Percentiles rank a stretch among this genome's conserved stretches.
These are phyloP conservation scores for Suillus subaureus DNA, from an alignment of 768 basidiomycete genomes.

Conservation along the genomic window DNA sequence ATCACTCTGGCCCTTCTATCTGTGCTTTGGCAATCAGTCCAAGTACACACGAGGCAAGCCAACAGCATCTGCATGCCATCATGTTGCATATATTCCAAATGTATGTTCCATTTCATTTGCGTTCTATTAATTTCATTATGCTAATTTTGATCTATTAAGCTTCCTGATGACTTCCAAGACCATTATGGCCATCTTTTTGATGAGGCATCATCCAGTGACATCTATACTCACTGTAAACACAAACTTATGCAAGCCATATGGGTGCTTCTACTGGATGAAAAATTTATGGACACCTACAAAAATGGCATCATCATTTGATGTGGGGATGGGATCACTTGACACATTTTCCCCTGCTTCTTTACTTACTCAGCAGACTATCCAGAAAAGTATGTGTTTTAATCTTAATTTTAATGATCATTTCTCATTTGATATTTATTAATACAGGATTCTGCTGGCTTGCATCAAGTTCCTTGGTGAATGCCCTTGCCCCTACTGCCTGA, in stretches of 20 bases:
- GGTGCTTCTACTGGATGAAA: constrained; percentile 17
- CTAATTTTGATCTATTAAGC: background rate
- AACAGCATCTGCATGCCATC: constrained; percentile 13
- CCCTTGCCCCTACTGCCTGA: too few relatives aligned
- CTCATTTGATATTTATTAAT: background rate
- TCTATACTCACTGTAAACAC: constrained; percentile 21
- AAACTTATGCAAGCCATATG: constrained; percentile 23
- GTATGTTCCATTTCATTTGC: background rate
- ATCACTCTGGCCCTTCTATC: constrained; percentile 20
- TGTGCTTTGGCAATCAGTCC: constrained; percentile 19
- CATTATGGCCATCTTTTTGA: background rate
- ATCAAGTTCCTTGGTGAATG: too few relatives aligned
- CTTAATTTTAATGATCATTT: background rate
- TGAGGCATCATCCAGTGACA: background rate
- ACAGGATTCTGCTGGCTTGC: constrained; percentile 22
- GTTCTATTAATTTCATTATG: background rate
- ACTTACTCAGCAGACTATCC: constrained; percentile 27
- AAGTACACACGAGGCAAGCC: constrained; percentile 17
- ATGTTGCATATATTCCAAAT: constrained; percentile 16
- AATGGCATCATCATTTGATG: constrained; percentile 23
- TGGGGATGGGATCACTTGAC: constrained; percentile 16
- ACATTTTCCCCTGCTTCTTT: constrained; percentile 23
- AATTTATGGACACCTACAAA: constrained; percentile 21
- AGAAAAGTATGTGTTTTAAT: constrained; percentile 20
- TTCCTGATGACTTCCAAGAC: constrained; percentile 9